Base-by-base conservation (phyloP, 805 yeast species). In the Clavispora vitiphila region DNA sequence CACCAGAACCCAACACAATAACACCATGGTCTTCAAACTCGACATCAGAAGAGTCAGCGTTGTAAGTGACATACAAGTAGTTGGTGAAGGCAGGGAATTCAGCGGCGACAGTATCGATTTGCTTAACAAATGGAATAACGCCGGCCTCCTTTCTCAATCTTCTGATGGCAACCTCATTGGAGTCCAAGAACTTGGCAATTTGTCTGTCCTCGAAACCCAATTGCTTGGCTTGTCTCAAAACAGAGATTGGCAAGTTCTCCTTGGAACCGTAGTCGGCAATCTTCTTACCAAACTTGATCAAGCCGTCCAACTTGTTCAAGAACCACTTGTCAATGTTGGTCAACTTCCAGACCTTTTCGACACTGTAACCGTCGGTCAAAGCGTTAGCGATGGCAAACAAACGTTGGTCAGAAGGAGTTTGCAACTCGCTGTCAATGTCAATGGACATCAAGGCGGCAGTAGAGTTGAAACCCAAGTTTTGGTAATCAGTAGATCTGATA, bases 81-180 rank as follows among this genome's bases (percentile, higher is more conserved):
- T 91, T 91, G 42, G 99, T 91, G 57, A 83, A 77, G 39, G 99
- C 99, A 37, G 99, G 99, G 81, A 91, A 91, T 67, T 91, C 99
- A 43, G 99, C 98, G 48, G 99, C 99, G 51, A 91, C 76, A 29
- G 99, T 91, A 61, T 91, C 98, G 58, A 91, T 91, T 70, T 89
- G 87, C 78, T 91, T 93, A 55, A 91, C 99, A 60, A 88, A 89
- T 57, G 98, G 98, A 44, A 79, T 70, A 56, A 91, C 83, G 41
- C 87, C 90, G 54, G 76, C 81, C 31, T 79, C 71, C 62, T 87
- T 83, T 72, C 99, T 83, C 57, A 78, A 77, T 14, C 80, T 77
- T 68, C 99, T 82, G 40, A 89, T 91, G 48, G 83, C 86, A 46
- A 81, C 68, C 72, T 93, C 99, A 42, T 75, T 65, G 44, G 86